phyloP scores from a whole-genome alignment of 2,329 filamentous ascomycete genomes.

The Beauveria sp. region DNA sequence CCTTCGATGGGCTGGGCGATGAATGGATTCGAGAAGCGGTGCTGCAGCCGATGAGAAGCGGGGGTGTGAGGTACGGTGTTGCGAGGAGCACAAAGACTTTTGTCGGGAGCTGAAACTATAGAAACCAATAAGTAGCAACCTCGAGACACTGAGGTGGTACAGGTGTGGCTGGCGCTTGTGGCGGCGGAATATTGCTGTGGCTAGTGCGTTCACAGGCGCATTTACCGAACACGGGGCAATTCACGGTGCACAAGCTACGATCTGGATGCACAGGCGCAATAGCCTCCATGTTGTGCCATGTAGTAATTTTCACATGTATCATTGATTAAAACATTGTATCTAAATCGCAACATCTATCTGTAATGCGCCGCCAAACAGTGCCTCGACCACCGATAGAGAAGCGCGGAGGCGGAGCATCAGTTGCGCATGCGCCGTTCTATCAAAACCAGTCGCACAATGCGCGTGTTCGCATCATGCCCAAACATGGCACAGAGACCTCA shows the following conservation, averaged over 20 bases:
- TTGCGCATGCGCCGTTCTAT: slow-evolving; percentile 9
- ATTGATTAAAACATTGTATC: slow-evolving; percentile 11
- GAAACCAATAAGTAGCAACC: not conserved
- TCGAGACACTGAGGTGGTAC: not conserved
- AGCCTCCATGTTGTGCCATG: not conserved
- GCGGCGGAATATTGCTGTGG: not conserved
- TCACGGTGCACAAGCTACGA: not conserved
- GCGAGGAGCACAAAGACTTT: not conserved
- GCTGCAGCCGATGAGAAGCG: not conserved
- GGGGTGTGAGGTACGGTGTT: not conserved
- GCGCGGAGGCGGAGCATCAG: slow-evolving; percentile 11
- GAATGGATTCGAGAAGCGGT: not conserved
- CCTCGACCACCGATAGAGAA: not conserved
- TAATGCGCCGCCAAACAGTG: not conserved
- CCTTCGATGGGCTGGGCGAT: not conserved
- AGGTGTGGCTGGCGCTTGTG: not conserved
- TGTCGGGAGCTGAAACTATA: not conserved
- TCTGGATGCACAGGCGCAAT: not conserved
- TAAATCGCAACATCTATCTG: slow-evolving; percentile 5
- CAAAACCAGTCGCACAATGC: slow-evolving; percentile 4
- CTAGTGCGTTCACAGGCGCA: not conserved
- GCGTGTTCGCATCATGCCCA: not conserved
- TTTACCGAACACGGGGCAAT: not conserved
- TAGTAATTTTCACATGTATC: slow-evolving; percentile 3
- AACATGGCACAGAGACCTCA: not conserved